Base-by-base conservation (phyloP, 2,329 filamentous ascomycete genomes). In the Rhynchosporium secalis region DNA sequence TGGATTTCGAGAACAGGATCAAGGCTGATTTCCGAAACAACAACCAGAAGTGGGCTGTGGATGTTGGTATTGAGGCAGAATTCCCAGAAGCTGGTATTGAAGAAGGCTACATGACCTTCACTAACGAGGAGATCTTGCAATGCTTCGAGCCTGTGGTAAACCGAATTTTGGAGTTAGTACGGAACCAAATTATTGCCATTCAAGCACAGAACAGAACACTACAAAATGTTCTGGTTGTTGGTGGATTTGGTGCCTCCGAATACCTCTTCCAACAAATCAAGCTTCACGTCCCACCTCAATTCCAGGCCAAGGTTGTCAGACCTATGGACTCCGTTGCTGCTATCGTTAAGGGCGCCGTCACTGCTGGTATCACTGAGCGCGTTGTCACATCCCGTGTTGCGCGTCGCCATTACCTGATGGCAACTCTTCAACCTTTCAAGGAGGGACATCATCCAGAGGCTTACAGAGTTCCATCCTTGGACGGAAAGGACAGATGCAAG, bases 221-320 rank as follows among this genome's bases (percentile, higher is more conserved):
- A 61, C 94, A 98, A 82, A 98, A 97, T 75, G 95, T 99, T 59
- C 81, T 99, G 65, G 93, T 99, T 7, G 95, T 99, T 9, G 95
- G 95, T 82, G 95, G 95, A 70, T 99, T 99, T 75, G 95, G 95
- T 79, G 95, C 94, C 36, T 98, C 94, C 7, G 95, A 99, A 78
- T 98, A 98, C 75, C 88, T 99, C 64, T 99, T 98, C 86, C 94
- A 98, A 78, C 95, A 99, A 78, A 98, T 99, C 81, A 97, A 96
- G 78, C 87, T 98, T 51, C 95, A 98, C 75, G 95, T 99, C 1
- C 95, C 95, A 43, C 95, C 95, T 9, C 95, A 98, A 76, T 99
- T 97, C 82, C 94, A 98, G 80, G 89, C 91, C 76, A 98, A 98
- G 84, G 95, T 98, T 54, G 94, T 99, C 47, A 88, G 95, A 60